These are phyloP conservation scores for Cucurbita argyrosperma DNA, from an alignment of 306 rosid genomes.

Conservation along the genomic window DNA sequence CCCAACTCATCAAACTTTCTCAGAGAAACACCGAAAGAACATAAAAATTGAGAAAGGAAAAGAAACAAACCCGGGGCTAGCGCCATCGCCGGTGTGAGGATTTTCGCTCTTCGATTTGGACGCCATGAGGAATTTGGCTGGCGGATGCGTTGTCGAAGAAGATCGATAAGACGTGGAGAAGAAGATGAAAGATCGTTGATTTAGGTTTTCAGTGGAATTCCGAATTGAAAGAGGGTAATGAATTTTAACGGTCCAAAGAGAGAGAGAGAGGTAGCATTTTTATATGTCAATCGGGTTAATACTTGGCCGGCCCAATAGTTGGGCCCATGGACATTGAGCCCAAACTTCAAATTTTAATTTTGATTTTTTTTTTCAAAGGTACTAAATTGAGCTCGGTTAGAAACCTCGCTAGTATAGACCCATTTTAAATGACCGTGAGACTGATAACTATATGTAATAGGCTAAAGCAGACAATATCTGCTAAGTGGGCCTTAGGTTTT, in stretches of 20 bases:
- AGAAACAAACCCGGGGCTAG: constrained; percentile 67
- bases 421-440: too few species aligned
- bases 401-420: too few species aligned
- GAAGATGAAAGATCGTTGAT: background rate
- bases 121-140: constrained; percentile 24
- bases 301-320: background rate
- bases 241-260: background rate
- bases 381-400: too few species aligned
- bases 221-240: background rate
- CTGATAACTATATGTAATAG: too few species aligned
- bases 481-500: too few species aligned
- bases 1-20: background rate
- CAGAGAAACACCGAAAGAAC: background rate
- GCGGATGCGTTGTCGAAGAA: background rate
- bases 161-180: background rate
- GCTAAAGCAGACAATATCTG: too few species aligned
- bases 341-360: too few species aligned
- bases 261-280: background rate
- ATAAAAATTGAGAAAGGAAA: background rate
- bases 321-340: background rate
- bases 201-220: background rate
- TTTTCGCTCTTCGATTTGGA: constrained; percentile 48
- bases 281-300: background rate
- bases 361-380: too few species aligned
- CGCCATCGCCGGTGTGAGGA: constrained; percentile 68